Evolutionary conservation across 2,329 filamentous ascomycete species (phyloP).

Genomic region (Penicillium hordei): DNA sequence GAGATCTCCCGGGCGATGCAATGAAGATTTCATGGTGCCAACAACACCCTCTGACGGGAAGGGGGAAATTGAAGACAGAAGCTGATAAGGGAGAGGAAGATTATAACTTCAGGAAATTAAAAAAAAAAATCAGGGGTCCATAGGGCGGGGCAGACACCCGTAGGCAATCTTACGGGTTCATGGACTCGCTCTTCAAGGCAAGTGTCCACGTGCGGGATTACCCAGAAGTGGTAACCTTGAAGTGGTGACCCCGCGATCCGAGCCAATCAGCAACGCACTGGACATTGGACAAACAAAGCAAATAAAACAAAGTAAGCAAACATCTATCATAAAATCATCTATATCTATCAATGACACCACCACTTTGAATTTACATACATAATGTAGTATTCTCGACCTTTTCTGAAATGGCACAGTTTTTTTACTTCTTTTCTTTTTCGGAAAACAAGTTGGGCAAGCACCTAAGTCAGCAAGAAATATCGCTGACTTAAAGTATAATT

Average conservation of each 20-base stretch:
- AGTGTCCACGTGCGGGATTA: background rate
- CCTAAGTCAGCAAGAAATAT: background rate
- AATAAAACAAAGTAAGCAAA: background rate
- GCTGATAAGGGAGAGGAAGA: background rate
- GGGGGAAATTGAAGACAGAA: background rate
- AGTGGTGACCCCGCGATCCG: background rate
- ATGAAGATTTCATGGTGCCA: slow-evolving; percentile 7
- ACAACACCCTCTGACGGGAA: background rate
- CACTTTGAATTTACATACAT: no score
- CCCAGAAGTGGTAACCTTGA: background rate
- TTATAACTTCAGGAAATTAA: background rate
- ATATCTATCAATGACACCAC: no score
- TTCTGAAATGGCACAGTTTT: background rate
- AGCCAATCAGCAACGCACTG: no score
- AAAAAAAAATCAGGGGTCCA: background rate
- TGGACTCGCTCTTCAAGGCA: background rate
- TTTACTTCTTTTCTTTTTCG: no score
- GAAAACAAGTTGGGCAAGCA: no score
- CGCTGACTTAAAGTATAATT: background rate
- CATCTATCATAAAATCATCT: no score
- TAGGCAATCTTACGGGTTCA: background rate
- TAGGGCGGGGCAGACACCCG: background rate
- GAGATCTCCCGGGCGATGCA: background rate
- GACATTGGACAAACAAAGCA: background rate
- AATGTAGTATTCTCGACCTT: background rate